These are phyloP conservation scores for Stentor roeselii DNA, from an alignment of 73 alveolate genomes.

Conservation along the genomic window DNA sequence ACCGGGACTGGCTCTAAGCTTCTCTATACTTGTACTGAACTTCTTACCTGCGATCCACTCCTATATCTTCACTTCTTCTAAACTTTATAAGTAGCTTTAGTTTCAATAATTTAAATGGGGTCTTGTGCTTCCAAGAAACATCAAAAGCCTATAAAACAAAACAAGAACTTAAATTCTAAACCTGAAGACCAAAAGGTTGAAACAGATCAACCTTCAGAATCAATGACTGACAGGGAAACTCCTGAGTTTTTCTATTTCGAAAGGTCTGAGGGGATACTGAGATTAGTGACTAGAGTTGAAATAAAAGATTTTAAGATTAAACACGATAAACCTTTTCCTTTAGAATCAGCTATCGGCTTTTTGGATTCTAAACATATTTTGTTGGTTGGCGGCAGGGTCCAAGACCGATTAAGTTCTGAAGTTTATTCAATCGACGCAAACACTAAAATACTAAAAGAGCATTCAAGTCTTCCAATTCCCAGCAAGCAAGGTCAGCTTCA, in stretches of 20 bases:
- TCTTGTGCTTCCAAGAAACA: no score
- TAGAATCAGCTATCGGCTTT: background rate
- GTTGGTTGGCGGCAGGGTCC: background rate
- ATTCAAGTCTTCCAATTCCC: background rate
- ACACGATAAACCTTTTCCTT: background rate
- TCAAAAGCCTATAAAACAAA: no score
- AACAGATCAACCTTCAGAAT: no score
- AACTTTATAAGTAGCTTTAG: background rate
- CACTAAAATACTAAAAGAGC: no score
- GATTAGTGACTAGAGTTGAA: background rate
- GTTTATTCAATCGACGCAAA: background rate
- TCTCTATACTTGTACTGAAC: constrained; percentile 11
- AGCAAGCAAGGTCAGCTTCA: background rate
- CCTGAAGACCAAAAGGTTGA: no score
- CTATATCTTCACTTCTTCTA: background rate
- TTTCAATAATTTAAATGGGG: no score
- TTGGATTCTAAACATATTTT: background rate
- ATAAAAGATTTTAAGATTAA: background rate
- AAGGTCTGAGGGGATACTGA: background rate
- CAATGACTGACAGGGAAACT: no score
- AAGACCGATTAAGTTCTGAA: background rate
- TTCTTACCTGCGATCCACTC: constrained; percentile 27
- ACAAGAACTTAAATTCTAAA: no score
- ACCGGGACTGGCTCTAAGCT: background rate
- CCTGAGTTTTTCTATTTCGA: background rate